These are phyloP conservation scores for Beauveria rudraprayagi DNA, from an alignment of 2,329 filamentous ascomycete species.

Conservation along the genomic window DNA sequence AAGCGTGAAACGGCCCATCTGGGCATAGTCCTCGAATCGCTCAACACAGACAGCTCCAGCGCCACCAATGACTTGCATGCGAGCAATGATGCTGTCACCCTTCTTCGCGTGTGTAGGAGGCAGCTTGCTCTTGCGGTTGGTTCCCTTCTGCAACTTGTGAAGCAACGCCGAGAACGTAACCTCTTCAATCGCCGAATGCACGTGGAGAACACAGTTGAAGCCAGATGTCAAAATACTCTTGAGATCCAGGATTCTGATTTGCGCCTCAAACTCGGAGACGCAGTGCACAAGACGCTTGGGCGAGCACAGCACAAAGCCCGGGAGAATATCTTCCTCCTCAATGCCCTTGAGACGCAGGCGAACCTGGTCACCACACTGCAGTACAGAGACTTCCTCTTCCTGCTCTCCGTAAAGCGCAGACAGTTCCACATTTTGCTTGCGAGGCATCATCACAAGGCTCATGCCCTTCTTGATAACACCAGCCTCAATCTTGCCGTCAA, in stretches of 20 bases:
- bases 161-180: slow-evolving; percentile 83
- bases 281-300: slow-evolving; percentile 89
- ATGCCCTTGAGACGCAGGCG: slow-evolving; percentile 86
- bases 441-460: slow-evolving; percentile 90
- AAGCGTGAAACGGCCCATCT: slow-evolving; percentile 84
- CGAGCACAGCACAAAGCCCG: slow-evolving; percentile 93
- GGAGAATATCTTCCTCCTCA: slow-evolving; percentile 94
- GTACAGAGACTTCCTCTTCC: slow-evolving; percentile 78
- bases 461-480: slow-evolving; percentile 88
- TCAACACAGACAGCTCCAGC: slow-evolving; percentile 88
- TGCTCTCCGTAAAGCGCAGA: slow-evolving; percentile 89
- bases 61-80: slow-evolving; percentile 78
- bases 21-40: slow-evolving; percentile 90
- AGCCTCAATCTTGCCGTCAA: slow-evolving; percentile 95
- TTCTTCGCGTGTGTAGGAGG: slow-evolving; percentile 84
- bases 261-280: slow-evolving; percentile 84
- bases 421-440: slow-evolving; percentile 72
- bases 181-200: slow-evolving; percentile 96
- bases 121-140: slow-evolving; percentile 84
- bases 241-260: slow-evolving; percentile 89
- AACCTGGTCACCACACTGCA: slow-evolving; percentile 90
- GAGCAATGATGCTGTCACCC: slow-evolving; percentile 79
- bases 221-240: slow-evolving; percentile 91
- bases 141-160: slow-evolving; percentile 94
- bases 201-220: slow-evolving; percentile 96